phyloP scores from a whole-genome alignment of 257 asterid genomes.

The Nyctanthes arbortristis region DNA sequence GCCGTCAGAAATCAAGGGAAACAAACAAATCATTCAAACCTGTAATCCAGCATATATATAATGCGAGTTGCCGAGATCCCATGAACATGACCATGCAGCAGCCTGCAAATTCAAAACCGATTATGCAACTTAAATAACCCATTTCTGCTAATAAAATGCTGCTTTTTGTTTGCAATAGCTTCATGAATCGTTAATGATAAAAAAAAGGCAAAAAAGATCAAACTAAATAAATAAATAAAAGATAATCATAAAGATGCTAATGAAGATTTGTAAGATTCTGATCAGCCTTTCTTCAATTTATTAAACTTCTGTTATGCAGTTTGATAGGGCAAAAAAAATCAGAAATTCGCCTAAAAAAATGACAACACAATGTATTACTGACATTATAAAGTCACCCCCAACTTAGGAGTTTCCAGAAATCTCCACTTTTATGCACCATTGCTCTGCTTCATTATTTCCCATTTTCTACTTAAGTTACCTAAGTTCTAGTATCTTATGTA shows the following conservation, averaged over 20 bases:
- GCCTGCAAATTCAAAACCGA: slow-evolving; percentile 47
- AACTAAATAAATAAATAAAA: neutral
- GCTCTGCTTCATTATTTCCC: too few relatives aligned
- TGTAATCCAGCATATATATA: slow-evolving; percentile 85
- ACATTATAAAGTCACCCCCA: too few relatives aligned
- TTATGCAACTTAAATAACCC: neutral
- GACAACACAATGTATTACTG: neutral
- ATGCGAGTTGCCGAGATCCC: slow-evolving; percentile 69
- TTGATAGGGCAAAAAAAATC: neutral
- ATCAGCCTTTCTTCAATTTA: neutral
- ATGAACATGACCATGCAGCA: slow-evolving; percentile 98
- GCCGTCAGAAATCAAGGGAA: slow-evolving; percentile 10
- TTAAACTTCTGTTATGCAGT: neutral
- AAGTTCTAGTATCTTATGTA: too few relatives aligned
- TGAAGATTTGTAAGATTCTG: neutral
- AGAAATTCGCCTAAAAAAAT: neutral
- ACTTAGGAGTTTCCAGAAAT: too few relatives aligned
- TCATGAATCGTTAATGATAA: too few relatives aligned
- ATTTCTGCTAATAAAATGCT: neutral
- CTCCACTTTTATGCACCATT: too few relatives aligned
- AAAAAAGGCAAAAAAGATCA: too few relatives aligned
- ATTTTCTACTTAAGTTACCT: too few relatives aligned
- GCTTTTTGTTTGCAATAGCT: neutral
- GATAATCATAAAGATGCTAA: neutral
- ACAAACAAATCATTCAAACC: slow-evolving; percentile 44